Evolutionary conservation across 192 early-diverging fungal species (phyloP), one percentile per base, ranked within the genome.

Genomic region (Coemansia sp.): DNA sequence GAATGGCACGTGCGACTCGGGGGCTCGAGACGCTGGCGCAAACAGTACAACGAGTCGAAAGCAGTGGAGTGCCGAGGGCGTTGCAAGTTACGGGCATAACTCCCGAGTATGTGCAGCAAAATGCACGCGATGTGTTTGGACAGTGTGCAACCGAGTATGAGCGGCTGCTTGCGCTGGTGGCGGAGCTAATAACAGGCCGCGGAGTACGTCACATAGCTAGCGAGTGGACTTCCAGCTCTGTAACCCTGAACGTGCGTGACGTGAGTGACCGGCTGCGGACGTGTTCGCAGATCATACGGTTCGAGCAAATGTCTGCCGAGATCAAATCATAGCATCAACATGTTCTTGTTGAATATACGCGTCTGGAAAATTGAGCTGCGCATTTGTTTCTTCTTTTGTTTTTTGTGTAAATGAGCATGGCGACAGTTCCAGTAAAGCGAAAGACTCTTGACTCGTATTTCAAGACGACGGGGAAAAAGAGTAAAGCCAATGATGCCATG

Each of bases 371-470:
- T 25, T 3, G 24, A 34, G 31, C 31, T 34, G 31, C 31, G 31
- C 31, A 34, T 58, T 58, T 50, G 15, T 7, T 48, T 53, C 4
- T 4, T 58, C 53, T 49, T 25, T 42, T 48, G 1, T 6, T 25
- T 70, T 59, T 18, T 44, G 24, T n/a, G 58, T 24, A 3, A 37
- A 31, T 9, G 28, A 36, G n/a, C 7, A 49, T 21, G n/a, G 5
- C 8, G 26, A 7, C 20, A 9, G 21, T 8, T 8, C 20, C 20
- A 2, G 12, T 3, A 2, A 68, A 79, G 56, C 76, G 76, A 67
- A 72, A 66, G 67, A 79, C 76, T 5, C 58, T 79, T 2, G 76
- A 79, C 52, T 20, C 70, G 42, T 79, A 68, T 55, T 79, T 79
- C 58, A 34, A 50, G 48, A 7, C 21, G 5, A 21, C 20, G 7